Base-by-base conservation (phyloP, 106 monocot genomes). In the Platanthera zijinensis region DNA sequence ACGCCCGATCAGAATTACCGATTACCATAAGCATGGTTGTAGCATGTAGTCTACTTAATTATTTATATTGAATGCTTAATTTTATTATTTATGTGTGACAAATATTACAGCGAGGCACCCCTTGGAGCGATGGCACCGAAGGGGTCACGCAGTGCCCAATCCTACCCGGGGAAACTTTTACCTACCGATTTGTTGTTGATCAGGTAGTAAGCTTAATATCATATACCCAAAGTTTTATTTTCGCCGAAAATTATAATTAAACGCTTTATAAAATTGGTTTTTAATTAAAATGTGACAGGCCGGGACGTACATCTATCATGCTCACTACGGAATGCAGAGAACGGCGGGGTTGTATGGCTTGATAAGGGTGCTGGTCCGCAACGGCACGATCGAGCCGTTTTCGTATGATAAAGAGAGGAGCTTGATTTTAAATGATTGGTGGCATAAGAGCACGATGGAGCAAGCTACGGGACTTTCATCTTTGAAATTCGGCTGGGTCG, bases 61-160 rank as follows among this genome's bases (percentile, higher is more conserved):
- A 21, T 51, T 74, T 7, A 10, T 13, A 14, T 74, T 51, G 2
- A 21, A 8, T 53, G 14, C 53, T 53, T 14, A 53, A 53, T 14
- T 53, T 0, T 14, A 39, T 39, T 39, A 39, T 3, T 32, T 1
- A 39, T 39, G 39, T 39, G 6, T 53, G 61, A 62, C 7, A 1
- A 45, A 56, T 25, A 7, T 25, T 75, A 48, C 54, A 95, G 95
- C 78, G 85, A 30, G 93, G 91, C 14, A 93, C 93, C 0, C 96
- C 96, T 1, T 93, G 91, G 96, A 84, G 79, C 48, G 96, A 96
- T 48, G 96, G 96, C 9, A 80, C 86, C 0, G 93, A 86, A 53
- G 96, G 89, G 0, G 89, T 96, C 17, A 89, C 96, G 6, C 96
- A 96, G 52, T 96, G 96, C 53, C 96, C 96, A 0, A 87, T 89